Conservation (phyloP, 2,329 filamentous ascomycete genomes). For the Xylaria sp. region DNA sequence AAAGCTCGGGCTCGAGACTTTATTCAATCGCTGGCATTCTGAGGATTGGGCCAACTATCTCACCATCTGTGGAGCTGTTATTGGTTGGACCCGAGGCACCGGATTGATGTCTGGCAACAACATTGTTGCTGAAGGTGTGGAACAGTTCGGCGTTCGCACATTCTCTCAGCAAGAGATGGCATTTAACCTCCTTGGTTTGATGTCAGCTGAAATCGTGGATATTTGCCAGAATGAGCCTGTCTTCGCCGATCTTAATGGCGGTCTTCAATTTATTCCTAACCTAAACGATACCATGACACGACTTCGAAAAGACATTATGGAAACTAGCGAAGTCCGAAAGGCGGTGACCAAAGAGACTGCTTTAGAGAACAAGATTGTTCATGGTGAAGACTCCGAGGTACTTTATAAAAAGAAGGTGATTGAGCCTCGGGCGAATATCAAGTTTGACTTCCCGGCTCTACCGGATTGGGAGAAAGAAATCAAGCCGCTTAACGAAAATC, state of each 20-base stretch:
- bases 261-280: constrained; percentile 96
- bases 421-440: constrained; percentile 96
- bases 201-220: constrained; percentile 94
- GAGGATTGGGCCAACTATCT: constrained; percentile 98
- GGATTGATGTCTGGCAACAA: constrained; percentile 99
- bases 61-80: constrained; percentile 97
- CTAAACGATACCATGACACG: constrained; percentile 94
- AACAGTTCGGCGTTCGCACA: constrained; percentile 95
- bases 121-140: constrained; percentile 94
- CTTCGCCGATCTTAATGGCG: constrained; percentile 97
- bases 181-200: constrained; percentile 95
- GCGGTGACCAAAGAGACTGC: constrained; percentile 96
- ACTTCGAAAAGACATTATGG: constrained; percentile 92
- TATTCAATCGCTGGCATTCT: constrained; percentile 98
- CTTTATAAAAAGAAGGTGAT: constrained; percentile 95
- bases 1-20: constrained; percentile 94
- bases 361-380: constrained; percentile 96
- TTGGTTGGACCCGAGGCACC: constrained; percentile 98
- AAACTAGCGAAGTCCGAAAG: constrained; percentile 91
- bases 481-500: constrained; percentile 84
- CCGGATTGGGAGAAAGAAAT: constrained; percentile 94
- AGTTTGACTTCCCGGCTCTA: constrained; percentile 91
- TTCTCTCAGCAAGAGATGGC: constrained; percentile 99
- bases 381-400: constrained; percentile 90
- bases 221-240: constrained; percentile 96